Evolutionary conservation across 176 grass and related monocot species (phyloP).

Genomic region (Tillandsia leiboldiana): DNA sequence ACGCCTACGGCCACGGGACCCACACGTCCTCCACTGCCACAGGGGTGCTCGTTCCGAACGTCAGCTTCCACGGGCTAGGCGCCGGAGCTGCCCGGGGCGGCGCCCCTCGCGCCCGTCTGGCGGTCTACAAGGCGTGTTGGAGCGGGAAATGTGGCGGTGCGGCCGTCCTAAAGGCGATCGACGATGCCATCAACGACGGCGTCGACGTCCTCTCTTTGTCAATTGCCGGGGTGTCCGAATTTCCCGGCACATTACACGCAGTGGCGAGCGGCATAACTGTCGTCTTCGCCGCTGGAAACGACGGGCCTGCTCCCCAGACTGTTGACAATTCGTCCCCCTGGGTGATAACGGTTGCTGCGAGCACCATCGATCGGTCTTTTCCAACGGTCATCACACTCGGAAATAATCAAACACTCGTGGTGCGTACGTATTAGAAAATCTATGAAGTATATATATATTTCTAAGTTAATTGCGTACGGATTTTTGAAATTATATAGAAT

Average conservation of each 20-base stretch:
- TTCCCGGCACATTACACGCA: not conserved
- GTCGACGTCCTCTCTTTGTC: slow-evolving; percentile 79
- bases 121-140: slow-evolving; percentile 89
- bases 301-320: not conserved
- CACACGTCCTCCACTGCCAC: slow-evolving; percentile 69
- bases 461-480: too few relatives aligned
- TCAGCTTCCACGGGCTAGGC: slow-evolving; percentile 57
- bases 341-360: not conserved
- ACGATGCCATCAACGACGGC: slow-evolving; percentile 69
- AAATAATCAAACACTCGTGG: slow-evolving; percentile 32
- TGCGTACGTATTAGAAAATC: not conserved
- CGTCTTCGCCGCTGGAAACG: not conserved
- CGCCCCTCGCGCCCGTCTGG: slow-evolving; percentile 63
- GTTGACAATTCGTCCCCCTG: not conserved
- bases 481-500: too few relatives aligned
- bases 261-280: not conserved
- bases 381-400: slow-evolving; percentile 31
- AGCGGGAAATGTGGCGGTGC: slow-evolving; percentile 52
- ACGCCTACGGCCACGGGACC: slow-evolving; percentile 68
- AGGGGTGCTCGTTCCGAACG: slow-evolving; percentile 30
- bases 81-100: slow-evolving; percentile 58
- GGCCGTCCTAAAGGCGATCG: slow-evolving; percentile 61
- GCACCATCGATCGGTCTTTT: slow-evolving; percentile 18
- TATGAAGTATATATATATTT: not conserved
- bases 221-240: slow-evolving; percentile 25